phyloP scores from a whole-genome alignment of 2,329 filamentous ascomycete genomes.

The Xylariaceae sp. region DNA sequence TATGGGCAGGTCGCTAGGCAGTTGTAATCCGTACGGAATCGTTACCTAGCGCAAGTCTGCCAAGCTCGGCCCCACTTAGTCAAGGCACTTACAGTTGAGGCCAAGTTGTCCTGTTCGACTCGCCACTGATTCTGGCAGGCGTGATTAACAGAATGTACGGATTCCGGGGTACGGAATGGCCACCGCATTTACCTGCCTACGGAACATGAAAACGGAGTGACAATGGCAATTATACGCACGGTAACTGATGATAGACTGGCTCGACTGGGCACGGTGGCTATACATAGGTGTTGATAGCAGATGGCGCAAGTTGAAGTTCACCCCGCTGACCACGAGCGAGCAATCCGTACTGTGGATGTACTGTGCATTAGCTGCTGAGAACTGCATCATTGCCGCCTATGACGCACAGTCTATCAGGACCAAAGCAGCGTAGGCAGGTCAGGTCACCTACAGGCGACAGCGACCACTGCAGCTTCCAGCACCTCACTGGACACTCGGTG shows the following conservation, averaged over 20 bases:
- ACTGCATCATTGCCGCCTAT: slow-evolving; percentile 3
- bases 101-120: slow-evolving; percentile 21
- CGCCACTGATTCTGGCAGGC: slow-evolving; percentile 7
- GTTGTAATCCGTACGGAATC: not conserved
- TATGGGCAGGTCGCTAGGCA: not conserved
- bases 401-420: slow-evolving; percentile 6
- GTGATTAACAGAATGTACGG: slow-evolving; percentile 2
- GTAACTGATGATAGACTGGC: not conserved
- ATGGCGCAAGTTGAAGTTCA: too few species aligned
- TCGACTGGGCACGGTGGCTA: too few species aligned
- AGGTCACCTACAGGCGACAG: too few species aligned
- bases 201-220: too few species aligned
- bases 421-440: not conserved
- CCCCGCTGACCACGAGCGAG: not conserved
- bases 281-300: too few species aligned
- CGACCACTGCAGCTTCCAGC: too few species aligned
- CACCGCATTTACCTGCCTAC: not conserved
- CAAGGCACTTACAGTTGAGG: slow-evolving; percentile 5
- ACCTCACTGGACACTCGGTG: too few species aligned
- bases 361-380: not conserved
- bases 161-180: not conserved
- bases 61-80: not conserved
- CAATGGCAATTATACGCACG: too few species aligned
- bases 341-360: not conserved
- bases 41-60: not conserved